Percentiles rank a stretch among this genome's conserved stretches.
These are phyloP conservation scores for Aspergillus intermedius DNA, from an alignment of 2,329 filamentous ascomycete species.

Conservation along the genomic window DNA sequence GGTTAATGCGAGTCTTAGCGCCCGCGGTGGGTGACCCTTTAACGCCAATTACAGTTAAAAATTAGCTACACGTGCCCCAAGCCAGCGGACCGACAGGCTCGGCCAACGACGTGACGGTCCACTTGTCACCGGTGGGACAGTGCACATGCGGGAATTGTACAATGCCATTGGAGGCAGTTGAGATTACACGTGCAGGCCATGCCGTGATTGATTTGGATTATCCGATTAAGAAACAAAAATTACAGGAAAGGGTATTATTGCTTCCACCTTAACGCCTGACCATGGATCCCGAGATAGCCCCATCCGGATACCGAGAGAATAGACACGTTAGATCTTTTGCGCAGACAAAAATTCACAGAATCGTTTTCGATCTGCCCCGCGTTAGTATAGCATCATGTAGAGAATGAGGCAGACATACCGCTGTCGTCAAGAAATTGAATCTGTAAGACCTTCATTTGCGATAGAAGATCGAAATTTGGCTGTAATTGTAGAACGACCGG, in stretches of 20 bases:
- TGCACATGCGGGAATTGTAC: background rate
- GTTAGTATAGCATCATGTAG: background rate
- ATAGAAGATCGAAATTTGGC: slow-evolving; percentile 37
- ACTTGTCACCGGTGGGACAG: background rate
- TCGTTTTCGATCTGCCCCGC: slow-evolving; percentile 20
- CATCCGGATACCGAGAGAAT: background rate
- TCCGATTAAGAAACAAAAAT: background rate
- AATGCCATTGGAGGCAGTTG: no score
- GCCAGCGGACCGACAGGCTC: background rate
- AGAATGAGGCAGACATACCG: slow-evolving; percentile 20
- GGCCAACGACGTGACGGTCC: background rate
- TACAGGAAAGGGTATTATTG: background rate
- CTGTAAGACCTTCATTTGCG: slow-evolving; percentile 32
- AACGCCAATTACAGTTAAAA: no score
- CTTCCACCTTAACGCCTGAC: background rate
- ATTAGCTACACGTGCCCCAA: background rate
- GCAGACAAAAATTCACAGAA: slow-evolving; percentile 27
- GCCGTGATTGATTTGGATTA: no score
- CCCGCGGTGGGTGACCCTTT: background rate
- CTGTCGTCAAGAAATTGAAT: slow-evolving; percentile 35
- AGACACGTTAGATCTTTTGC: background rate
- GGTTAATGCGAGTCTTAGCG: background rate
- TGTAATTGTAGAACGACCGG: slow-evolving; percentile 32
- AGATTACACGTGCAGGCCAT: background rate
- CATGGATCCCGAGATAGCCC: background rate